These are phyloP conservation scores for Canna indica DNA, from an alignment of 176 grass and related monocot species.

Conservation along the genomic window DNA sequence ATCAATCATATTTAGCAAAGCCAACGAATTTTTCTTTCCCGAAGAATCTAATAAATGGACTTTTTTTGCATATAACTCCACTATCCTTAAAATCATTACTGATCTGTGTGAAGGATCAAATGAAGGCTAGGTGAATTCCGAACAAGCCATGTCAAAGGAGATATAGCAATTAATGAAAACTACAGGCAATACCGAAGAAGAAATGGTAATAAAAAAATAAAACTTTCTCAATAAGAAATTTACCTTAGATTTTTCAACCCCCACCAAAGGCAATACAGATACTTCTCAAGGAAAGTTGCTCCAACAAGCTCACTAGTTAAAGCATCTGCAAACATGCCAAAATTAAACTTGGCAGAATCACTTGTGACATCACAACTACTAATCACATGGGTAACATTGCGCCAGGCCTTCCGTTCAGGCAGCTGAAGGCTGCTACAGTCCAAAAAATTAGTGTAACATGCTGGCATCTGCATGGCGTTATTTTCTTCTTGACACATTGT, in stretches of 20 bases:
- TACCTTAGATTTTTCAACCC: conserved; percentile 83
- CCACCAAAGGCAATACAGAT: conserved; percentile 98
- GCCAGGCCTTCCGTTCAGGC: conserved; percentile 34
- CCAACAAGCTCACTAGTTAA: conserved; percentile 36
- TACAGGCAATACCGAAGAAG: neutral
- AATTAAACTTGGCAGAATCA: conserved; percentile 33
- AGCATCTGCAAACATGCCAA: conserved; percentile 58
- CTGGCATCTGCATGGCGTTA: neutral
- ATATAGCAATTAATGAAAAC: no score
- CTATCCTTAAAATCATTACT: neutral
- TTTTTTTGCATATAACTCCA: neutral
- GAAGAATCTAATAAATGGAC: no score
- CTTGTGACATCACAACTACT: conserved; percentile 29
- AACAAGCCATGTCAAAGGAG: no score
- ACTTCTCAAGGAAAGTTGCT: conserved; percentile 60
- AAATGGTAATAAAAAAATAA: neutral
- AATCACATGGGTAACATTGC: conserved; percentile 20
- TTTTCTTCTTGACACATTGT: conserved; percentile 42
- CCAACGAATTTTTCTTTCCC: neutral
- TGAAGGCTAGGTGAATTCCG: no score
- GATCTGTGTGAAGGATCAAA: neutral
- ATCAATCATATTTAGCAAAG: neutral
- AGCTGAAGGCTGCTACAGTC: conserved; percentile 35
- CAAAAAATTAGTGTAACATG: conserved; percentile 39
- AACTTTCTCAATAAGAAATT: neutral